Evolutionary conservation across 495 filamentous ascomycete genomes (phyloP), one percentile per base, ranked within the genome.

Genomic region (Glonium stellatum): DNA sequence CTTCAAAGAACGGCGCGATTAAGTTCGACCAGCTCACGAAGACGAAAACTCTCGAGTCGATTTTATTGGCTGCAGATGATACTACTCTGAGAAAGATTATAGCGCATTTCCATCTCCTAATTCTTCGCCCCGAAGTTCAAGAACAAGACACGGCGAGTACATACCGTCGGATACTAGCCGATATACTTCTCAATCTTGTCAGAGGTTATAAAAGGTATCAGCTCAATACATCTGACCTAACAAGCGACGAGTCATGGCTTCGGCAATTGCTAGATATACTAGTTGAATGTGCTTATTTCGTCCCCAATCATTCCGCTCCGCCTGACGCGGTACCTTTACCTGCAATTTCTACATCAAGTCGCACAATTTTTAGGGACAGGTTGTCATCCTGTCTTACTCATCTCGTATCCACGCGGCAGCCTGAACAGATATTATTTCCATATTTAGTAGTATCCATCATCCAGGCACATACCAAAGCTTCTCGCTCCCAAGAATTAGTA

Each of bases 11-110:
- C 39, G 90, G 89, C 1, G 77, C 80, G 0, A 79, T 89, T 53
- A 88, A 86, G 70, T 95, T 97, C 68, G 95, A 97, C 70, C 82
- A 87, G 34, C 74, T 85, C 19, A 96, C 91, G 6, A 96, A 88
- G 70, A 90, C 87, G 0, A 96, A 96, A 75, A 95, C 89, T 0
- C 73, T 96, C 0, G 88, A 92, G 62, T 85, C 81, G 62, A 76
- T 96, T 3, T 72, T 96, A 3, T 75, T 81, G 44, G 75, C 79
- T 52, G 82, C 85, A 1, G 82, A 85, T 61, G 71, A 78, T 21
- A 69, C 77, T 5, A 72, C 48, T 41, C 44, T 76, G 10, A 41
- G 46, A 0, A 61, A 71, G 6, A 78, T 81, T 44, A 72, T 80
- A n/a, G 70, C 74, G 44, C 57, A 72, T 22, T 70, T 85, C 15